Percentiles rank a stretch among this genome's conserved stretches.
phyloP scores from a whole-genome alignment of 2,329 filamentous ascomycete genomes.

The Aspergillus sp. region DNA sequence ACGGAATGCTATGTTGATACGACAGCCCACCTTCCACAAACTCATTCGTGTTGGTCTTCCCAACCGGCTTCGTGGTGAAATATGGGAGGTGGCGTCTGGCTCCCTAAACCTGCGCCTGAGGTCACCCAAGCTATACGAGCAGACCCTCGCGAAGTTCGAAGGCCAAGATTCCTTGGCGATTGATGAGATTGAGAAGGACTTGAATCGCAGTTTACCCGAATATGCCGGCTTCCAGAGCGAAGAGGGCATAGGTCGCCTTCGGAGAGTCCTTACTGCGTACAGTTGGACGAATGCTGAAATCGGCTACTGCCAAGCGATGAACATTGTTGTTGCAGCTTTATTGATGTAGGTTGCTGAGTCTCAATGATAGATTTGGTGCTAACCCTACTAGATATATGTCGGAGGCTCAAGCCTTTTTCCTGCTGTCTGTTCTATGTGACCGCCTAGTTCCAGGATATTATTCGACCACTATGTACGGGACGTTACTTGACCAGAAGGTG shows the following conservation, averaged over 20 bases:
- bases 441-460: conserved; percentile 94
- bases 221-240: conserved; percentile 97
- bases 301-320: conserved; percentile 99
- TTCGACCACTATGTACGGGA: conserved; percentile 98
- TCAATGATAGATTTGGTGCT: conserved; percentile 10
- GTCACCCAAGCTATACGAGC: conserved; percentile 76
- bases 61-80: conserved; percentile 87
- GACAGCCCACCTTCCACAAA: conserved; percentile 97
- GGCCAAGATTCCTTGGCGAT: conserved; percentile 91
- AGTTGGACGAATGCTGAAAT: conserved; percentile 96
- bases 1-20: conserved; percentile 84
- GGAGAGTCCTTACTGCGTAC: conserved; percentile 91
- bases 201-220: conserved; percentile 93
- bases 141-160: conserved; percentile 79
- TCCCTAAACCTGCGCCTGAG: conserved; percentile 86
- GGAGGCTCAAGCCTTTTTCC: conserved; percentile 90
- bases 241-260: conserved; percentile 85
- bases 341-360: conserved; percentile 65
- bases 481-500: conserved; percentile 90
- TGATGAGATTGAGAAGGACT: conserved; percentile 97
- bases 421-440: conserved; percentile 88
- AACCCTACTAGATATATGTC: conserved; percentile 75
- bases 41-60: conserved; percentile 92
- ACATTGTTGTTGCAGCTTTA: conserved; percentile 96
- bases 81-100: conserved; percentile 93